A percentile compares a stretch with the other conserved stretches of the same genome.
Evolutionary conservation across 495 filamentous ascomycete species (phyloP).

Genomic region (Ramalina intermedia): DNA sequence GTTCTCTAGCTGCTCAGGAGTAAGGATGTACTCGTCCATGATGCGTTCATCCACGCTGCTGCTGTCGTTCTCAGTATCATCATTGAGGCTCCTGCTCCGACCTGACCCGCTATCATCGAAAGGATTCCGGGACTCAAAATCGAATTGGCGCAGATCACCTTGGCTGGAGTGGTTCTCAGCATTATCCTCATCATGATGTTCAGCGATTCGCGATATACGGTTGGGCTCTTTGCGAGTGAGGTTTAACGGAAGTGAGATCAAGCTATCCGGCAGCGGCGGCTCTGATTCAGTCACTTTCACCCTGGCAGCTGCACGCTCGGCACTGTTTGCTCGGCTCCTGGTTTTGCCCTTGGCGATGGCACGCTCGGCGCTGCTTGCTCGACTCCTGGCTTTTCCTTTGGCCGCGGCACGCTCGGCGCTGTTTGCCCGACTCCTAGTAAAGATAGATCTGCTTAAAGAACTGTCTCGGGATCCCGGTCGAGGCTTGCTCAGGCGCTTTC

Average conservation of each 20-base stretch:
- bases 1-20: slow-evolving; percentile 7
- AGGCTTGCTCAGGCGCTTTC: slow-evolving; percentile 11
- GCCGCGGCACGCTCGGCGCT: not conserved
- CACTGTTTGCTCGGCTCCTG: slow-evolving; percentile 2
- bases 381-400: not conserved
- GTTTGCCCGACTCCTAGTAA: not conserved
- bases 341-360: not conserved
- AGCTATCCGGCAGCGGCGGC: no score
- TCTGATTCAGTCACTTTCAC: not conserved
- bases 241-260: not conserved
- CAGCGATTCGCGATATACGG: slow-evolving; percentile 1
- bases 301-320: not conserved
- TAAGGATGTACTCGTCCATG: slow-evolving; percentile 10
- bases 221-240: not conserved
- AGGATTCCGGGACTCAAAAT: not conserved
- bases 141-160: slow-evolving; percentile 1
- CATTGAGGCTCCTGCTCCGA: slow-evolving; percentile 3
- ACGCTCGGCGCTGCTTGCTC: slow-evolving; percentile 2
- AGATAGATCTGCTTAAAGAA: not conserved
- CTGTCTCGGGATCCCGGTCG: slow-evolving; percentile 6
- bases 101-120: not conserved
- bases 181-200: slow-evolving; percentile 1
- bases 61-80: slow-evolving; percentile 3
- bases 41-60: slow-evolving; percentile 2
- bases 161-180: not conserved